Base-by-base conservation (phyloP, 176 grass and related monocot species). In the Thalia dealbata region DNA sequence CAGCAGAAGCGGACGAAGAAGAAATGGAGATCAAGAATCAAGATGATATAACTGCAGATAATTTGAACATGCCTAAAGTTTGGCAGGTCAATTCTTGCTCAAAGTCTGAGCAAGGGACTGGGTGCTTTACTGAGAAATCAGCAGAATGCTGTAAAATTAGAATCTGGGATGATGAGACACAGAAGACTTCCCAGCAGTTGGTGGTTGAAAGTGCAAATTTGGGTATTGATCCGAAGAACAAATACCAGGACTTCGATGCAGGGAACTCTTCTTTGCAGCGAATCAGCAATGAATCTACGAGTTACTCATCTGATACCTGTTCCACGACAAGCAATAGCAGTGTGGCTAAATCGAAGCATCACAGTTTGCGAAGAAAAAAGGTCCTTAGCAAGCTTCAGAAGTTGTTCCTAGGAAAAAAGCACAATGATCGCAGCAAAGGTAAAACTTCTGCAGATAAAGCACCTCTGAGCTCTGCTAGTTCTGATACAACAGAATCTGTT, bases 341-440 rank as follows among this genome's bases (percentile, higher is more conserved):
- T 22, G 26, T 22, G 22, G 64, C 4, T n/a, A 68, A 16, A 22
- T 68, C 65, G 21, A 44, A 68, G 14, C 15, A 68, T 68, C 65
- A 68, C 3, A 12, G 6, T 8, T 14, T 35, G 18, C 38, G 16
- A n/a, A 43, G 65, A 42, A 68, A 14, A 68, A 43, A 68, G n/a
- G 7, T 68, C 1, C 21, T 68, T 22, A n/a, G 35, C 65, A 68
- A 68, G 65, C 65, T 68, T 18, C 41, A 68, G 65, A 68, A 43
- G 16, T 23, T 68, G 65, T 13, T 43, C 2, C 21, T 13, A 0
- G 38, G 65, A 68, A 68, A 44, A 68, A 68, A 44, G 35, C 65
- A 68, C 32, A 43, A 15, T 29, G 11, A 38, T 4, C 32, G 3
- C 65, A 41, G 0, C 16, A 68, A 68, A n/a, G 65, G 19, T 19